A percentile compares a stretch with the other conserved stretches of the same genome.
These are phyloP conservation scores for Spathaspora girioi DNA, from an alignment of 805 yeast genomes.

Conservation along the genomic window DNA sequence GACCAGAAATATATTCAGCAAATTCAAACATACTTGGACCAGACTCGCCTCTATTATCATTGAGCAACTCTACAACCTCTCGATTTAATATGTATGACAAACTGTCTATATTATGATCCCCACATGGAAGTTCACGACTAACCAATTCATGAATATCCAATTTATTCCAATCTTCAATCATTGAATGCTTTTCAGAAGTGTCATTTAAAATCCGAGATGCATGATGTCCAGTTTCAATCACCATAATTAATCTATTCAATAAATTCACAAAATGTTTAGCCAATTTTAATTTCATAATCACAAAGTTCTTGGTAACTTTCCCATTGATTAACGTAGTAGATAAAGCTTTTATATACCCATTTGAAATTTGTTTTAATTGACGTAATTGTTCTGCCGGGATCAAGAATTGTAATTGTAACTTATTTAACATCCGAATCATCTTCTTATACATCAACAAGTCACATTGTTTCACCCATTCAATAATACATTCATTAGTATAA, in stretches of 20 bases:
- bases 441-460: conserved; percentile 60
- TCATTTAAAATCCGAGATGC: conserved; percentile 46
- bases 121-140: conserved; percentile 51
- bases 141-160: conserved; percentile 47
- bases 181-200: conserved; percentile 40
- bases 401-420: conserved; percentile 49
- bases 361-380: conserved; percentile 53
- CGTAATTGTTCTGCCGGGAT: conserved; percentile 54
- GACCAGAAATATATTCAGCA: conserved; percentile 19
- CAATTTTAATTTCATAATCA: conserved; percentile 47
- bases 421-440: conserved; percentile 56
- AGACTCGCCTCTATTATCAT: conserved; percentile 4
- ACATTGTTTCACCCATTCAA: conserved; percentile 65
- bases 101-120: conserved; percentile 23
- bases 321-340: conserved; percentile 28
- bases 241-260: conserved; percentile 51
- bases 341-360: conserved; percentile 45
- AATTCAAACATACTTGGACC: conserved; percentile 4
- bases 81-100: conserved; percentile 30
- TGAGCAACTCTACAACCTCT: conserved; percentile 31
- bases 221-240: conserved; percentile 49
- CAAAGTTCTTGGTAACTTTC: conserved; percentile 49
- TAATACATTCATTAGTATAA: conserved; percentile 44
- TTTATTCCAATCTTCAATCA: conserved; percentile 58
- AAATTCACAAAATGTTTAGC: conserved; percentile 54